These are phyloP conservation scores for Haematococcus lacustris DNA, from an alignment of 139 green algal genomes.

Conservation along the genomic window DNA sequence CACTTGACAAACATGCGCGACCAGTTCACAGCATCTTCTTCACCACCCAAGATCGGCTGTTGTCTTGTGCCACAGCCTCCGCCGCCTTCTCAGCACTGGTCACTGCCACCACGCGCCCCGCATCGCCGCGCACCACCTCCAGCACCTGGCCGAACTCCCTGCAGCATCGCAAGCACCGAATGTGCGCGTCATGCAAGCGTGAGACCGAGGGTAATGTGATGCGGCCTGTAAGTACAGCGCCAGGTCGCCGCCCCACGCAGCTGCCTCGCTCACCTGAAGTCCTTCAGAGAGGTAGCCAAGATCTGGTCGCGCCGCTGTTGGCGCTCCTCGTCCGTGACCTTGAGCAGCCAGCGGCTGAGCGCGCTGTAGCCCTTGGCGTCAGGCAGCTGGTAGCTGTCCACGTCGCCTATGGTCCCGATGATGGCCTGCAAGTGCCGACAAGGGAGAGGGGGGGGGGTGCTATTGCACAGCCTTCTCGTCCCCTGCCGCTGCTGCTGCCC, in stretches of 20 bases:
- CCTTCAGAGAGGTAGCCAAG: conserved; percentile 59
- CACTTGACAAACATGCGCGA: no score
- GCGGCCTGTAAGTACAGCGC: background rate
- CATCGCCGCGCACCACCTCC: conserved; percentile 44
- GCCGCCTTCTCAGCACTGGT: conserved; percentile 63
- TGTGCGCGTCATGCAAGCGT: background rate
- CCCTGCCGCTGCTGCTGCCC: no score
- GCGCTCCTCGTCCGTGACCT: conserved; percentile 86
- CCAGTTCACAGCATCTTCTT: conserved; percentile 59
- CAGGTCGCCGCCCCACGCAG: background rate
- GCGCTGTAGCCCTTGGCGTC: conserved; percentile 47
- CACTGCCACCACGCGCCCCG: conserved; percentile 73
- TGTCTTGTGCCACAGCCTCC: conserved; percentile 52
- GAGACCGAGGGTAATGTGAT: background rate
- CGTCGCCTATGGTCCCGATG: conserved; percentile 91
- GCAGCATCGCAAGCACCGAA: background rate
- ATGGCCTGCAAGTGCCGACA: conserved; percentile 47
- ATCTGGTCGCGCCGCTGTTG: conserved; percentile 88
- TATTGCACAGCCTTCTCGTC: no score
- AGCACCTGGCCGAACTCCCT: conserved; percentile 68
- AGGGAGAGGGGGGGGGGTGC: background rate
- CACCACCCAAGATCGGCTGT: conserved; percentile 70
- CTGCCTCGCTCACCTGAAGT: conserved; percentile 58
- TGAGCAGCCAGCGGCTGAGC: conserved; percentile 86
- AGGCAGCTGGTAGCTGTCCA: conserved; percentile 61